Evolutionary conservation across 148 eudicot genomes (phyloP), one percentile per base, ranked within the genome.

Genomic region (Dysphania ambrosioides): DNA sequence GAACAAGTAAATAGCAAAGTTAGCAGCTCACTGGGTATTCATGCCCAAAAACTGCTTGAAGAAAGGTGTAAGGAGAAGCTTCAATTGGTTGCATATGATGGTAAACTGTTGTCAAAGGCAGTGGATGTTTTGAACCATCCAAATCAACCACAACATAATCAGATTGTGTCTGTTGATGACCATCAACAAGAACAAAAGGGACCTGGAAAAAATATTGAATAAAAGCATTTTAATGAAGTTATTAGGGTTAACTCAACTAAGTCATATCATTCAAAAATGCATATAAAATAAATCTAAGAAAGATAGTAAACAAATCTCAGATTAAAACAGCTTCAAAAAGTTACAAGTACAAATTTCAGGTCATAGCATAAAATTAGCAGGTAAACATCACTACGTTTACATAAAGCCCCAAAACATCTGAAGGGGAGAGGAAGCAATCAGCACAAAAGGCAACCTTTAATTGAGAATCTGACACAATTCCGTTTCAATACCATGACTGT

Each of bases 21-120:
- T 47, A 75, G 23, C 63, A 72, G 82, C 97, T 87, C 74, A 94
- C 98, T 36, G 98, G 95, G 57, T 91, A 88, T 64, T 94, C 86
- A 76, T 85, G 90, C 60, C 97, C 93, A 80, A 88, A 84, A 62
- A 94, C 83, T 40, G 97, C 90, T 84, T 91, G 98, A 38, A 94
- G 77, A 76, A 94, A 83, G 40, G 96, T 89, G 68, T 81, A 91
- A 4, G 91, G 90, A 31, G 95, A 74, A 79, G 96, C 86, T 65
- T 41, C 75, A 72, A 94, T 80, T 61, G 98, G 98, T 77, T 88
- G 90, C 84, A 94, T 79, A 47, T 90, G 79, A 74, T 85, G 96
- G 83, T 86, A 88, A 74, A 90, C 96, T n/a, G 98, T 94, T 8
- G 84, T 78, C 56, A 94, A 86, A 64, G 97, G 98, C 79, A 91